Evolutionary conservation across 75 land plant species (phyloP), one percentile per base, ranked within the genome.

Genomic region (Cunninghamia lanceolata): DNA sequence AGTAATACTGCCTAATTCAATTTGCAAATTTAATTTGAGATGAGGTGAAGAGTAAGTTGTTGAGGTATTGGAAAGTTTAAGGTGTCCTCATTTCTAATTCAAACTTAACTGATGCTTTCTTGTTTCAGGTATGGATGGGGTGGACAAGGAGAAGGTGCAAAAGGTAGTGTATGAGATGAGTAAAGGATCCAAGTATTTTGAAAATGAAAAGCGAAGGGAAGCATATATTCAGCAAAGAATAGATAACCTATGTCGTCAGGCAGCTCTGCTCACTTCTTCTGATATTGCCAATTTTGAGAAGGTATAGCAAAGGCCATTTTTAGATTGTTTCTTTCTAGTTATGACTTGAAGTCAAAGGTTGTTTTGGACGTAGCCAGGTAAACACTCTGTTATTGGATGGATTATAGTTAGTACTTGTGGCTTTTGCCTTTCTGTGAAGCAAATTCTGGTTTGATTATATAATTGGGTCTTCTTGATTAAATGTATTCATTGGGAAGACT

Each of bases 81-180:
- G 21, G 9, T 63, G 68, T 21, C 21, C n/a, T 63, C n/a, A 25
- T 63, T 50, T 63, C 9, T 3, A 2, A 13, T 73, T 34, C 75
- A 30, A 73, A 73, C 4, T 73, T 30, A 10, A 34, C 15, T 13
- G 16, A 11, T 73, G 34, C 13, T 32, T 73, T 73, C 36, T 34
- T 73, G 75, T 73, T 70, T 3, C 86, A 95, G 99, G 99, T 59
- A 96, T 96, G 99, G 97, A 95, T 78, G 97, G 97, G 19, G 99
- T 96, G 34, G 97, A 96, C 90, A 96, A 95, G 85, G 95, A 94
- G 86, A 96, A 91, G 74, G 99, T 96, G 70, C 99, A 96, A 53
- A 94, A 89, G 84, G 85, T 93, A 40, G 95, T 96, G 2, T 96
- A 96, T 85, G 97, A 96, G 88, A 94, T 95, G 97, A 96, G 99